These are phyloP conservation scores for Meripilus lineatus DNA, from an alignment of 1,284 basidiomycete species.

Conservation along the genomic window DNA sequence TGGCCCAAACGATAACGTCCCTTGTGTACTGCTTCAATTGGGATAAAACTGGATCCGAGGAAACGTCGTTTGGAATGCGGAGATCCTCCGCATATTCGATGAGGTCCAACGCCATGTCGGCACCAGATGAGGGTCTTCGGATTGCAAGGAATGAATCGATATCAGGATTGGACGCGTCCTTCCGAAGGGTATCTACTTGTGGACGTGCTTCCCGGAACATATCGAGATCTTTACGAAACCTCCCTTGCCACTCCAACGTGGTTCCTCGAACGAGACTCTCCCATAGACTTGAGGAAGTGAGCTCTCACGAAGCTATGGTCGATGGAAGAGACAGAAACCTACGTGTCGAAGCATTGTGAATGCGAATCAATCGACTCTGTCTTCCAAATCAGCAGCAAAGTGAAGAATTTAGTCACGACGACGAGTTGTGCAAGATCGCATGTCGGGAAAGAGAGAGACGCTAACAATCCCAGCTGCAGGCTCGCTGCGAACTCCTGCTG, in stretches of 20 bases:
- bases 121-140: conserved; percentile 43
- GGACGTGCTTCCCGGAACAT: conserved; percentile 23
- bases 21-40: too few relatives aligned
- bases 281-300: conserved; percentile 14
- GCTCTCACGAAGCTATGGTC: background rate
- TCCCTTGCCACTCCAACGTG: conserved; percentile 21
- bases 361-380: conserved; percentile 11
- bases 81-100: conserved; percentile 50
- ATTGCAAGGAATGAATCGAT: conserved; percentile 42
- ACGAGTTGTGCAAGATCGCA: conserved; percentile 52
- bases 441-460: conserved; percentile 51
- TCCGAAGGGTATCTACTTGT: conserved; percentile 19
- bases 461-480: conserved; percentile 48
- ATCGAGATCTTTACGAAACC: conserved; percentile 25
- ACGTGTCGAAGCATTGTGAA: conserved; percentile 21
- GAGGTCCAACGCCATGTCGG: conserved; percentile 46
- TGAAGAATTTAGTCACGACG: conserved; percentile 45
- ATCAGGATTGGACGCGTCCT: conserved; percentile 29
- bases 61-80: conserved; percentile 29
- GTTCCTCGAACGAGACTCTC: conserved; percentile 14
- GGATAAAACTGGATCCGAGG: too few relatives aligned
- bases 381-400: conserved; percentile 32
- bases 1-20: too few relatives aligned
- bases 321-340: conserved; percentile 7
- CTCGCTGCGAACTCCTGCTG: conserved; percentile 29